Conservation (phyloP, 352 stramenopile genomes). For the Hyaloperonospora arabidopsidis region DNA sequence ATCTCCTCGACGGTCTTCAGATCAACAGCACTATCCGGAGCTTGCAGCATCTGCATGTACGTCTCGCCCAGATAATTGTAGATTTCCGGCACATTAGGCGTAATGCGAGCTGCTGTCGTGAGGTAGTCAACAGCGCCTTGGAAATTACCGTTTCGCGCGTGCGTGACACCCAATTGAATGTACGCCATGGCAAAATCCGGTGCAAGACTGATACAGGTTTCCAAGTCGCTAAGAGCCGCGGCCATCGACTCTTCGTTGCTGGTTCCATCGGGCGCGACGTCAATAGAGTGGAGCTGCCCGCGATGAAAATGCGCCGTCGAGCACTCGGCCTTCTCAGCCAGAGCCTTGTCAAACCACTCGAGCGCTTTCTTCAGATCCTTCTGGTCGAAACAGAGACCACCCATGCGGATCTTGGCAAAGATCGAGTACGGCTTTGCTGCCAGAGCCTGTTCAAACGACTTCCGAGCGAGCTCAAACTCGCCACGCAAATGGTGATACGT, state of each 20-base stretch:
- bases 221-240: slow-evolving; percentile 51
- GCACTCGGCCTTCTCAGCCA: slow-evolving; percentile 54
- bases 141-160: slow-evolving; percentile 67
- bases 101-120: slow-evolving; percentile 50
- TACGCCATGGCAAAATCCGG: slow-evolving; percentile 79
- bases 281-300: slow-evolving; percentile 74
- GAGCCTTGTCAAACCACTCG: slow-evolving; percentile 67
- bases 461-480: slow-evolving; percentile 56
- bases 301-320: slow-evolving; percentile 79
- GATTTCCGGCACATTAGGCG: slow-evolving; percentile 67
- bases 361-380: slow-evolving; percentile 70
- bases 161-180: slow-evolving; percentile 72
- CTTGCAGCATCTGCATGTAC: slow-evolving; percentile 78
- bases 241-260: slow-evolving; percentile 49
- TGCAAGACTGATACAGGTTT: slow-evolving; percentile 59
- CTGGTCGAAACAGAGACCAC: slow-evolving; percentile 72
- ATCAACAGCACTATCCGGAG: slow-evolving; percentile 38
- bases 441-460: slow-evolving; percentile 63
- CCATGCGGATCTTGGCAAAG: slow-evolving; percentile 78
- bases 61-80: slow-evolving; percentile 85
- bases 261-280: slow-evolving; percentile 44
- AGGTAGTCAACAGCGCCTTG: slow-evolving; percentile 63
- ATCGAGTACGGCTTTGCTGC: slow-evolving; percentile 59
- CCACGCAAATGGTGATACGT: slow-evolving; percentile 71
- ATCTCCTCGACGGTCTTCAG: slow-evolving; percentile 58